Evolutionary conservation across 306 rosid species (phyloP).

Genomic region (Prunus campanulata): DNA sequence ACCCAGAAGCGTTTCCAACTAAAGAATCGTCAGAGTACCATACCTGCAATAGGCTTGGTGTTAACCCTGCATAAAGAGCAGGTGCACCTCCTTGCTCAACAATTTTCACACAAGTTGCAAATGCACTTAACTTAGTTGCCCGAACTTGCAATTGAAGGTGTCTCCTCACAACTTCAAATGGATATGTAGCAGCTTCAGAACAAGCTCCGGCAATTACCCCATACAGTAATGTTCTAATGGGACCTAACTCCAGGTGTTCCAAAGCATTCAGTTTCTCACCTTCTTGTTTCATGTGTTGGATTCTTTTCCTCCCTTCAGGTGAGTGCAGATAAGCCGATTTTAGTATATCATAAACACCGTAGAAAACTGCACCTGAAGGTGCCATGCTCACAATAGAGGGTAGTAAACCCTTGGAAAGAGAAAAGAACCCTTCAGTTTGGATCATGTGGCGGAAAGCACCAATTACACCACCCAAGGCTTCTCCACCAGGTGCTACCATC

Average conservation of each 20-base stretch:
- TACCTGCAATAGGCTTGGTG: slow-evolving; percentile 90
- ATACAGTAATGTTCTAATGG: slow-evolving; percentile 67
- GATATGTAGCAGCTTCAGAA: slow-evolving; percentile 94
- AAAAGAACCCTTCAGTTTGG: too few relatives aligned
- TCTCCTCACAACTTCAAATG: slow-evolving; percentile 96
- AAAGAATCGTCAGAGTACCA: slow-evolving; percentile 1
- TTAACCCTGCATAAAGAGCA: slow-evolving; percentile 88
- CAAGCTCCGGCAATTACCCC: slow-evolving; percentile 94
- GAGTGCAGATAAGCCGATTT: too few relatives aligned
- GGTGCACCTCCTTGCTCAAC: slow-evolving; percentile 82
- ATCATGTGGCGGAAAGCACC: too few relatives aligned
- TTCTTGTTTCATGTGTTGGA: slow-evolving; percentile 60
- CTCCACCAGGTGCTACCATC: too few relatives aligned
- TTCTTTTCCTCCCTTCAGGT: too few relatives aligned
- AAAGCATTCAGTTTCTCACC: slow-evolving; percentile 75
- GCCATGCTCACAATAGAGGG: too few relatives aligned
- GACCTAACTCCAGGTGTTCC: slow-evolving; percentile 89
- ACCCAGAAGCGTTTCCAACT: background rate
- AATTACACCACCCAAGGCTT: too few relatives aligned
- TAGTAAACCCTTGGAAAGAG: too few relatives aligned
- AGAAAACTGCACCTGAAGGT: too few relatives aligned
- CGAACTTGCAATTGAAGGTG: slow-evolving; percentile 91
- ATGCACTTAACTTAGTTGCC: slow-evolving; percentile 58
- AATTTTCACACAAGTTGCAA: slow-evolving; percentile 73
- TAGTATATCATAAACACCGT: too few relatives aligned